Base-by-base conservation (phyloP, 768 basidiomycete genomes). In the Lyophyllum shimeji region DNA sequence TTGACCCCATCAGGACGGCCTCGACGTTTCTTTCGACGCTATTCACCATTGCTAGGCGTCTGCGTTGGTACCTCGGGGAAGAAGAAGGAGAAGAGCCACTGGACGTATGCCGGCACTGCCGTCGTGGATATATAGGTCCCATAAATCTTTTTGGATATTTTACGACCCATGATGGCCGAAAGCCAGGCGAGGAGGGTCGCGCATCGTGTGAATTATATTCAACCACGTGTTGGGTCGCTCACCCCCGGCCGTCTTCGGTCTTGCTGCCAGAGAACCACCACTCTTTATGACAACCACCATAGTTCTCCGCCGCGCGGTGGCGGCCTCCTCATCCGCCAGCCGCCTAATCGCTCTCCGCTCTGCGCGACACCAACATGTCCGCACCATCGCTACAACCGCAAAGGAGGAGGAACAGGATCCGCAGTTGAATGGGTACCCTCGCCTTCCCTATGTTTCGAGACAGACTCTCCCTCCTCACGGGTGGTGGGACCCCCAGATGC, bases 401-500 rank as follows among this genome's bases (percentile, higher is more conserved):
- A 57, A 73, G 45, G 61, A 67, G 54, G 74, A 83, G 59, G 34
- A 37, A 37, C 70, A 69, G 39, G 87, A 91, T 67, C 86, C 89
- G 1, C 87, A 91, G 59, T 71, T 90, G 18, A 77, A 77, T 52
- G 88, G 82, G 62, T 92, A 94, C 62, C 90, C 90, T 8, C 76
- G 85, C 56, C 77, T 90, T 6, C 89, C 89, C 34, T 76, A 75
- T 68, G 74, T 84, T 42, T 89, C 87, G 9, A 78, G 81, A 63
- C 89, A 92, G 63, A 74, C 77, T 8, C 79, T 86, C 11, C 74
- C 82, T 20, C 75, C 91, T 0, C 74, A 71, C 48, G 87, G 88
- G 43, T 94, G 90, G 91, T 80, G 86, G 66, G 92, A 94, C 67
- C 67, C 69, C 33, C 83, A 89, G 64, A 81, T 87, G 76, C 78